Evolutionary conservation across 306 rosid species (phyloP).

Genomic region (Malus sieversii): DNA sequence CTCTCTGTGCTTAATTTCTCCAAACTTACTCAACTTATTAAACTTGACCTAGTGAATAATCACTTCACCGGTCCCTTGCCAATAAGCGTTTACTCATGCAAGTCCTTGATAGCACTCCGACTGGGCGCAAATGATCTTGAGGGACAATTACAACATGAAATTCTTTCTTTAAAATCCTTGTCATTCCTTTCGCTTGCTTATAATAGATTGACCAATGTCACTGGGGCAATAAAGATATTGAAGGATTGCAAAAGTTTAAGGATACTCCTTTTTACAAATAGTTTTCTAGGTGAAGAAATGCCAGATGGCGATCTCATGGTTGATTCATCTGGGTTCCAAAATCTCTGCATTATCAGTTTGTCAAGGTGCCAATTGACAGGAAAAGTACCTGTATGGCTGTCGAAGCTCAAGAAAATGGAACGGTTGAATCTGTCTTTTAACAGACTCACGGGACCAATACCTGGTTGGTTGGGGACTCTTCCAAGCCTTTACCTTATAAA

Average conservation of each 20-base stretch:
- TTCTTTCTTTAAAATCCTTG: background rate
- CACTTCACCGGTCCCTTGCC: background rate
- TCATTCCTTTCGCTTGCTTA: background rate
- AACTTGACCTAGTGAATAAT: background rate
- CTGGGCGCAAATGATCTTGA: background rate
- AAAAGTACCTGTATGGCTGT: background rate
- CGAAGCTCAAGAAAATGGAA: background rate
- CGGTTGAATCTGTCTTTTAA: background rate
- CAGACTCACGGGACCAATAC: background rate
- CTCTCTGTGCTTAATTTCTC: background rate
- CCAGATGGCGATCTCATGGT: background rate
- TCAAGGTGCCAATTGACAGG: background rate
- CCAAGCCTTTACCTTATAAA: background rate
- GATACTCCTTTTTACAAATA: no score
- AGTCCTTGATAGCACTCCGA: background rate
- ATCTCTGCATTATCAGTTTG: background rate
- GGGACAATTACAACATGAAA: background rate
- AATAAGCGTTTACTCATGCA: background rate
- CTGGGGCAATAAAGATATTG: background rate
- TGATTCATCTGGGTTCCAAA: background rate
- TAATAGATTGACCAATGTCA: background rate
- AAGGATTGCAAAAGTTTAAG: no score
- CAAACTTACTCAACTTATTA: background rate
- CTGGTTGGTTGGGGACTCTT: background rate
- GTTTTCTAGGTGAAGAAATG: background rate